These are phyloP conservation scores for Solanum ossicruentum DNA, from an alignment of 257 asterid species.

Conservation along the genomic window DNA sequence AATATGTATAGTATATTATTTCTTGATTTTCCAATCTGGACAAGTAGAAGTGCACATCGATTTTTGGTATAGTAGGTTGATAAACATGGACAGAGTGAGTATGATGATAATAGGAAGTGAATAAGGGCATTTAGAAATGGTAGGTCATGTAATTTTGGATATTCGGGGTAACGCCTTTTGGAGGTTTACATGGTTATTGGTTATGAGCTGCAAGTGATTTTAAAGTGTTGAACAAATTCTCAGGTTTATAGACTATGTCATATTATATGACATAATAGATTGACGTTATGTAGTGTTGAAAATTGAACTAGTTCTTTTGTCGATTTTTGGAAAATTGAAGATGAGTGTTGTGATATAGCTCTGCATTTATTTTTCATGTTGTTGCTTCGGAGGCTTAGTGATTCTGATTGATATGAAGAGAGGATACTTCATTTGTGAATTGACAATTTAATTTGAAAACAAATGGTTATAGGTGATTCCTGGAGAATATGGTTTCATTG, in stretches of 20 bases:
- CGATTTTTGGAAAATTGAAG: not conserved
- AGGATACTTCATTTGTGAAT: not conserved
- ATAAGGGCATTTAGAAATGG: not conserved
- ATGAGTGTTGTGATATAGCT: not conserved
- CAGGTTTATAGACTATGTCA: not conserved
- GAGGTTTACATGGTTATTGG: not conserved
- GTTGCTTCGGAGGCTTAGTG: not conserved
- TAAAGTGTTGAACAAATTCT: not conserved
- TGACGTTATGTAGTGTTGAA: not conserved
- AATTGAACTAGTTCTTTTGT: not conserved
- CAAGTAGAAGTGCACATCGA: not conserved
- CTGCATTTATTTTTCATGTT: not conserved
- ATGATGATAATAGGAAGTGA: not conserved
- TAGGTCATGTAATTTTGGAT: not conserved
- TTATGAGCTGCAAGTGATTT: not conserved
- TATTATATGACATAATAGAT: not conserved
- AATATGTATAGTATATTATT: not conserved
- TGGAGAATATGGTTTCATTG: constrained; percentile 75
- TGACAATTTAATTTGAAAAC: not conserved
- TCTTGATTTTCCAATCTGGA: not conserved
- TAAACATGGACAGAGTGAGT: not conserved
- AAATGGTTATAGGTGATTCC: constrained; percentile 58
- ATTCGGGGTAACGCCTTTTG: not conserved
- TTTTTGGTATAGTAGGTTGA: not conserved
- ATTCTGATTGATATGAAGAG: not conserved